phyloP scores from a whole-genome alignment of 306 rosid genomes.

The Casuarina cunninghamiana region DNA sequence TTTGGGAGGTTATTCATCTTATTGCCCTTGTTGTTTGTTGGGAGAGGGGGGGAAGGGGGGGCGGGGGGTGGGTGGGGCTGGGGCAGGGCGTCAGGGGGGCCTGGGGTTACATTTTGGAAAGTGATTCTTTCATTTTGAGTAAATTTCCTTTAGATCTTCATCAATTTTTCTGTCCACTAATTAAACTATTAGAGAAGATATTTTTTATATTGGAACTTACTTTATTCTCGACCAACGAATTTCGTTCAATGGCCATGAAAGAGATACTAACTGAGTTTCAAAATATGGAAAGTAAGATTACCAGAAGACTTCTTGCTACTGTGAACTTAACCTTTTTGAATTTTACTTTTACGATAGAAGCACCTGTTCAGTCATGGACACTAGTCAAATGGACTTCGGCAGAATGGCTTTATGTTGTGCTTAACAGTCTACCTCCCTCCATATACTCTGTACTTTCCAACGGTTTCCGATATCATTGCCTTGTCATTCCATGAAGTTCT shows the following conservation, averaged over 20 bases:
- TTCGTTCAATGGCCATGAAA: neutral
- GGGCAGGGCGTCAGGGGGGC: too few species aligned
- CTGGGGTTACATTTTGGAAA: neutral
- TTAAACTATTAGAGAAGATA: neutral
- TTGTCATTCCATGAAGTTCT: neutral
- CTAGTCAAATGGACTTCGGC: constrained; percentile 6
- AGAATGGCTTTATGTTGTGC: neutral
- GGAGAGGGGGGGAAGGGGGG: too few species aligned
- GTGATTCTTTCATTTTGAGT: neutral
- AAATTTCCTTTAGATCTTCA: neutral
- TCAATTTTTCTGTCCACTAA: neutral
- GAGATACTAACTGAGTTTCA: neutral
- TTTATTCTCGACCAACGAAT: neutral
- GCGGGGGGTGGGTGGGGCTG: too few species aligned
- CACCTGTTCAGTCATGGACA: neutral
- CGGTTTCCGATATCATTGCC: neutral
- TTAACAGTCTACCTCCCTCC: neutral
- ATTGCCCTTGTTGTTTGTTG: neutral
- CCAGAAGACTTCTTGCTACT: neutral
- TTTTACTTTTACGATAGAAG: neutral
- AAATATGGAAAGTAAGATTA: neutral
- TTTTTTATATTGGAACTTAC: too few species aligned
- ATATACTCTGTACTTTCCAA: constrained; percentile 6
- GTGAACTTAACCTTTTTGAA: neutral
- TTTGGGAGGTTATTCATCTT: neutral